Evolutionary conservation across 805 yeast species (phyloP).

Genomic region (Wickerhamiella azyma): DNA sequence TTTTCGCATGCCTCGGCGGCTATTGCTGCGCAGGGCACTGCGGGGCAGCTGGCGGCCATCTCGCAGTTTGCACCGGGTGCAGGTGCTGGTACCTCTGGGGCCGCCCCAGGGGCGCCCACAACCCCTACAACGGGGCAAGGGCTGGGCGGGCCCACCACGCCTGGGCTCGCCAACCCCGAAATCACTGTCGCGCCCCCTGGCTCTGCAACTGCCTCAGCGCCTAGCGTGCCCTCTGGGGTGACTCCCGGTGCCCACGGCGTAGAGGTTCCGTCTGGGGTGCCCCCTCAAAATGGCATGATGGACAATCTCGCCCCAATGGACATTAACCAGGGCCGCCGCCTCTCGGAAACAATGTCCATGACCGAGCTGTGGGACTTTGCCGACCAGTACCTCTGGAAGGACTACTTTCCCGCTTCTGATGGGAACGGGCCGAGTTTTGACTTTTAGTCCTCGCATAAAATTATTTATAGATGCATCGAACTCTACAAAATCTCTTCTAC

Average conservation of each 20-base stretch:
- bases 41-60: not conserved
- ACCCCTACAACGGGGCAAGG: too few species aligned
- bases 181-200: not conserved
- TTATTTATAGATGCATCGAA: not conserved
- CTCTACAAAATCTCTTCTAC: not conserved
- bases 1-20: not conserved
- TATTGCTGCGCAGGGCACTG: not conserved
- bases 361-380: constrained; percentile 8
- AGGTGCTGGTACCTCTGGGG: too few species aligned
- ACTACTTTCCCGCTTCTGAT: not conserved
- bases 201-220: too few species aligned
- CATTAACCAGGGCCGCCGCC: not conserved
- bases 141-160: too few species aligned
- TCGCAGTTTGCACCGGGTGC: too few species aligned
- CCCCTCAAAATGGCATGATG: not conserved
- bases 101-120: too few species aligned
- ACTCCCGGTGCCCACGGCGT: too few species aligned
- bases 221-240: too few species aligned
- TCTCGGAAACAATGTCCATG: constrained; percentile 4
- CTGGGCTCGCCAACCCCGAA: too few species aligned
- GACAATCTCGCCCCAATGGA: not conserved
- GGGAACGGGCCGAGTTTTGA: constrained; percentile 5
- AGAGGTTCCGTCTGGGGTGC: too few species aligned
- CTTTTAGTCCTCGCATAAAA: not conserved
- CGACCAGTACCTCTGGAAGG: constrained; percentile 7